Base-by-base conservation (phyloP, 2,329 filamentous ascomycete genomes). In the Alternaria dauci region DNA sequence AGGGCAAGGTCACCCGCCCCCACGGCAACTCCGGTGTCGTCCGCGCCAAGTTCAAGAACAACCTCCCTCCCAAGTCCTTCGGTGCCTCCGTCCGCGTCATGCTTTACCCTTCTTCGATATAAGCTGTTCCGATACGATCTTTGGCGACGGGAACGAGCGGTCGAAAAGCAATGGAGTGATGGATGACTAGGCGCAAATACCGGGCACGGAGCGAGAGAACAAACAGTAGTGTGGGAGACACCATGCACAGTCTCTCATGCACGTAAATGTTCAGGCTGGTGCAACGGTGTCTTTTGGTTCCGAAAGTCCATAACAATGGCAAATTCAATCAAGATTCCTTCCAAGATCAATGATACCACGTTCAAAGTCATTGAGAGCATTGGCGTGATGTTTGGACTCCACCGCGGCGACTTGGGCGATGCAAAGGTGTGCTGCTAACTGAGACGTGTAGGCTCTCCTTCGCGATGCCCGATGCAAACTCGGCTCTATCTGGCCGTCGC, bases 1-100 rank as follows among this genome's bases (percentile, higher is more conserved):
- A 43, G 41, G 42, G 52, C 41, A 97, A 97, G 88, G 91, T 98
- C 82, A 96, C 93, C 81, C 88, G 93, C 81, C 90, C 93, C 82
- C 94, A 98, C 86, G 94, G 95, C 83, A 98, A 97, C 91, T 96
- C 92, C 76, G 95, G 95, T 80, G 92, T 97, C 80, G 95, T 99
- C 86, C 91, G 95, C 82, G 94, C 94, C 84, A 94, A 96, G 86
- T 99, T 99, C 90, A 86, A 91, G 83, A 88, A 89, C 85, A 97
- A 97, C 83, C 93, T 99, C 75, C 95, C 95, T 80, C 89, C 95
- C 78, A 94, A 94, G 87, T 93, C 92, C 81, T 97, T 98, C 87
- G 76, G 77, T 71, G 76, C 93, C 81, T 94, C 92, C 78, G 91
- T 96, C 86, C 91, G 94, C 85, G 89, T 97, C 85, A 97, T 97